These are phyloP conservation scores for Lachnellula subtilissima DNA, from an alignment of 2,329 filamentous ascomycete genomes.

Conservation along the genomic window DNA sequence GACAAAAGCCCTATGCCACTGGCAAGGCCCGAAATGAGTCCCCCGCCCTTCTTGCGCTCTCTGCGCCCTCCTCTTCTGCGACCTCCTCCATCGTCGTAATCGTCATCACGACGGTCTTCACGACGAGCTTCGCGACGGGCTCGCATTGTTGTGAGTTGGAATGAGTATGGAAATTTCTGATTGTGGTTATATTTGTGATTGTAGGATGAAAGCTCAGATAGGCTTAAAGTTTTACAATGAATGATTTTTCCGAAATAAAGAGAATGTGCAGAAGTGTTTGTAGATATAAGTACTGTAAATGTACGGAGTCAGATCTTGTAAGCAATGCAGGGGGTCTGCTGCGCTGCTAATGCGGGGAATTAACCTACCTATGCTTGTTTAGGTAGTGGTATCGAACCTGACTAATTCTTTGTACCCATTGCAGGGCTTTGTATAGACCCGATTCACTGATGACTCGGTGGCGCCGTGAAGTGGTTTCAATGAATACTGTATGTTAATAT, in stretches of 20 bases:
- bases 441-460: too few relatives aligned
- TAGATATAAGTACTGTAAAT: neutral
- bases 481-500: too few relatives aligned
- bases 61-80: neutral
- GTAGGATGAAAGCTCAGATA: neutral
- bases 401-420: neutral
- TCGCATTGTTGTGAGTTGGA: neutral
- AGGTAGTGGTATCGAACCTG: neutral
- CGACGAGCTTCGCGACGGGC: neutral
- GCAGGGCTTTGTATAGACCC: neutral
- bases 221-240: neutral
- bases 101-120: too few relatives aligned
- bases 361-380: neutral
- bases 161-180: neutral
- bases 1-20: slow-evolving; percentile 6
- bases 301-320: too few relatives aligned
- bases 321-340: neutral
- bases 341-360: neutral
- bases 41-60: neutral
- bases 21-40: neutral
- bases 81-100: neutral
- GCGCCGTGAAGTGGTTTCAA: too few relatives aligned
- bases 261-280: neutral
- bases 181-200: neutral
- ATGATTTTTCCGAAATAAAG: neutral